Percentiles rank a stretch among this genome's conserved stretches.
phyloP scores from a whole-genome alignment of 768 basidiomycete species.

The Rhizopogon vulgaris region DNA sequence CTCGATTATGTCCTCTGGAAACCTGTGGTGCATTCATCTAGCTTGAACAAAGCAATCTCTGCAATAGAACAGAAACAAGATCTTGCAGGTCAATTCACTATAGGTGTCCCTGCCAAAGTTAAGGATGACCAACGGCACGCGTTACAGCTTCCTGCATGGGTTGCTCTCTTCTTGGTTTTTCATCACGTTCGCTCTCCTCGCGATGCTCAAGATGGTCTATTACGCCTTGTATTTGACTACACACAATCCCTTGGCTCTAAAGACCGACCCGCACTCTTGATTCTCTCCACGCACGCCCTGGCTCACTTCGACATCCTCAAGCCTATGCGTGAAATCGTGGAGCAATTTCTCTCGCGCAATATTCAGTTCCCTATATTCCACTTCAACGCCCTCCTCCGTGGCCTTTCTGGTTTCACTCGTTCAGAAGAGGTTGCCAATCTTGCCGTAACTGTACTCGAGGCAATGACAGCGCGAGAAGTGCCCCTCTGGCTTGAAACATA shows the following conservation, averaged over 20 bases:
- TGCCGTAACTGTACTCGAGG: constrained; percentile 34
- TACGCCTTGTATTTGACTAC: constrained; percentile 39
- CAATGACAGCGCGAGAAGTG: constrained; percentile 43
- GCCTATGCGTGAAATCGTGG: constrained; percentile 39
- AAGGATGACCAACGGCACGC: not conserved
- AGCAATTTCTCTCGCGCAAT: constrained; percentile 31
- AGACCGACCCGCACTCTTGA: constrained; percentile 37
- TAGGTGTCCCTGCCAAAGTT: not conserved
- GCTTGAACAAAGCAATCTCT: constrained; percentile 27
- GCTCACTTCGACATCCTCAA: constrained; percentile 42
- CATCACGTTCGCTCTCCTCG: constrained; percentile 39
- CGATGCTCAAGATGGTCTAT: constrained; percentile 39
- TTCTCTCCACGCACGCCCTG: constrained; percentile 43
- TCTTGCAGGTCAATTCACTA: not conserved
- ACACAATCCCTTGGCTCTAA: constrained; percentile 25
- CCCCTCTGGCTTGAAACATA: constrained; percentile 37
- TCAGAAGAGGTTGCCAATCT: constrained; percentile 34
- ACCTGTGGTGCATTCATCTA: constrained; percentile 26
- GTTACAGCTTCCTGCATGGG: constrained; percentile 40
- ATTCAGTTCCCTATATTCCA: constrained; percentile 20
- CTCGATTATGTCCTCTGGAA: constrained; percentile 38
- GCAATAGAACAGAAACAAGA: constrained; percentile 10
- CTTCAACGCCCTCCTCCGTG: constrained; percentile 51
- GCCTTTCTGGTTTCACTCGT: constrained; percentile 38
- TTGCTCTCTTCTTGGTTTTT: constrained; percentile 43